Evolutionary conservation across 202 grass and related monocot genomes (phyloP), one percentile per base, ranked within the genome.

Genomic region (Panicum hallii): DNA sequence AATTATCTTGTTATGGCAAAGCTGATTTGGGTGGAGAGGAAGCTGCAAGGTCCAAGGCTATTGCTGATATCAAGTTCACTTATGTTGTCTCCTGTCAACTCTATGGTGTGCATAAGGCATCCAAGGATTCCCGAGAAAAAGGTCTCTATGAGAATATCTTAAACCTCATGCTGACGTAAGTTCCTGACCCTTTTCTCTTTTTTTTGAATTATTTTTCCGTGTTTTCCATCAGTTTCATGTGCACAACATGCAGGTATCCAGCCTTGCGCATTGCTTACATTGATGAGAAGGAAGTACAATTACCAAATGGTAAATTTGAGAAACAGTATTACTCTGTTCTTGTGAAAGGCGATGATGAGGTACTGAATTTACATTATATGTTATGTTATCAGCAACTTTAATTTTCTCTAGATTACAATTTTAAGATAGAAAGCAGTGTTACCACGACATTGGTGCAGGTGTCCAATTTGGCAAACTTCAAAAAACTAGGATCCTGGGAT

Each of bases 301-400:
- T 79, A 63, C 63, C 86, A 69, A 77, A 84, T 83, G 91, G 85
- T 64, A 91, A 90, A 88, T 67, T 87, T 63, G 83, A 89, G 81
- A 95, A 92, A 75, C 82, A 87, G n/a, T 98, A 95, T 80, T 98
- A 90, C 83, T 98, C 95, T n/a, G 95, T 98, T 89, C 95, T 98
- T 92, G 95, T 98, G 72, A 98, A 98, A 93, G 95, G 93, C 68
- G 81, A 87, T 19, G 93, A 98, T 89, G 95, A 98, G 93, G 95
- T 98, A 92, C 42, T 54, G 13, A 63, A 62, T 84, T 91, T 79
- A 46, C 68, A 69, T 83, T 70, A 52, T 3, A 44, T 71, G 5
- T 63, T 70, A 53, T 71, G 74, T 32, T 28, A 84, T 68, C 16
- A 47, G 34, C 13, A 65, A 57, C 53, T 67, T 54, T 55, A 26